phyloP scores from a whole-genome alignment of 2,329 filamentous ascomycete genomes.

The Calonectria pteridis region DNA sequence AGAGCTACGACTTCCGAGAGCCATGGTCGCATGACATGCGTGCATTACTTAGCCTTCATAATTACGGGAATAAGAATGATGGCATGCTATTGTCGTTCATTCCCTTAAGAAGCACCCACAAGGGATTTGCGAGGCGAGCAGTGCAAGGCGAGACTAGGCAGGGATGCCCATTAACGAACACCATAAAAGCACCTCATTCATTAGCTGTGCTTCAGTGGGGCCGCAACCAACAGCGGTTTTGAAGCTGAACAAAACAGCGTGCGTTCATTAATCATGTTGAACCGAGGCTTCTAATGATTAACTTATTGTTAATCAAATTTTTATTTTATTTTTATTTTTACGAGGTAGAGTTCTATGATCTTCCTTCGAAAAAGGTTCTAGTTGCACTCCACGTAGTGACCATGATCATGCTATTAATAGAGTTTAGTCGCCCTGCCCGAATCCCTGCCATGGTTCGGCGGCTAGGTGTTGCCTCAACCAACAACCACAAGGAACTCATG shows the following conservation, averaged over 20 bases:
- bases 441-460: neutral
- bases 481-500: neutral
- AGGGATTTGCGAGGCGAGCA: neutral
- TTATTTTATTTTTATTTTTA: too few species aligned
- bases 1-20: neutral
- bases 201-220: neutral
- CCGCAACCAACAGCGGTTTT: neutral
- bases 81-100: neutral
- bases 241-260: neutral
- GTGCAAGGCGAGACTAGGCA: neutral
- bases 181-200: neutral
- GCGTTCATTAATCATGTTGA: neutral
- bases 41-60: neutral
- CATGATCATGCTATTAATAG: neutral
- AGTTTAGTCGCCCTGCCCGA: neutral
- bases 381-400: neutral
- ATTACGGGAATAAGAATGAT: neutral
- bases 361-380: neutral
- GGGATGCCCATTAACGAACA: neutral
- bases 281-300: neutral
- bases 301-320: too few species aligned
- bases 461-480: neutral
- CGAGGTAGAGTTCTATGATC: too few species aligned
- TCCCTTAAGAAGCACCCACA: neutral
- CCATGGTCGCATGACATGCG: neutral